Percentiles rank a stretch among this genome's conserved stretches.
Conservation (phyloP, 2,329 filamentous ascomycete genomes). For the Monilinia vaccinii-corymbosi region DNA sequence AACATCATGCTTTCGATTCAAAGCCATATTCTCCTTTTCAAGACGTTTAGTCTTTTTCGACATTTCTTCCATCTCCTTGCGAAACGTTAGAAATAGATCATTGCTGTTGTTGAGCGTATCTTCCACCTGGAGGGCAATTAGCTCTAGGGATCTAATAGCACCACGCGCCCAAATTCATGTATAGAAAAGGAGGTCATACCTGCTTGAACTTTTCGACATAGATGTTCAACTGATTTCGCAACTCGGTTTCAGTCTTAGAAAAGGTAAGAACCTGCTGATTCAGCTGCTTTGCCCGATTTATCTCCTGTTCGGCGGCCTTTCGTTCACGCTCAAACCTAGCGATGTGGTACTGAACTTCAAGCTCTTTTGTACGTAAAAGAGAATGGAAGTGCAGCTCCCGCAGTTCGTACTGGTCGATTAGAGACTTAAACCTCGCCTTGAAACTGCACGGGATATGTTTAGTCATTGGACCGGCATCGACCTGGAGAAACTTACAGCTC, state of each 20-base stretch:
- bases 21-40: slow-evolving; percentile 88
- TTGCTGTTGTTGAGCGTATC: slow-evolving; percentile 98
- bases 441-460: slow-evolving; percentile 50
- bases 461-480: slow-evolving; percentile 8
- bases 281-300: slow-evolving; percentile 70
- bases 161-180: background rate
- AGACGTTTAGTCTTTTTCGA: slow-evolving; percentile 96
- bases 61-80: slow-evolving; percentile 99
- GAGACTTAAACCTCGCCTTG: slow-evolving; percentile 82
- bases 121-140: slow-evolving; percentile 68
- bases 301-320: slow-evolving; percentile 77
- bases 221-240: slow-evolving; percentile 91
- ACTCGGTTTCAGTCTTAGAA: slow-evolving; percentile 88
- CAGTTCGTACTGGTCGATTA: slow-evolving; percentile 94
- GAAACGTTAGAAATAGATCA: slow-evolving; percentile 91
- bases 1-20: slow-evolving; percentile 87
- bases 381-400: slow-evolving; percentile 92
- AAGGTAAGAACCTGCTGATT: slow-evolving; percentile 91
- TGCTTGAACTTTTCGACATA: slow-evolving; percentile 99
- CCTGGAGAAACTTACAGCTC: slow-evolving; percentile 52
- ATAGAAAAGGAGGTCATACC: slow-evolving; percentile 46
- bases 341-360: slow-evolving; percentile 88
- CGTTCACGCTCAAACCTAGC: slow-evolving; percentile 84
- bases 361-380: slow-evolving; percentile 84
- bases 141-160: slow-evolving; percentile 13